Conservation (phyloP, 1,284 basidiomycete genomes). For the Trichosporon faecale region DNA sequence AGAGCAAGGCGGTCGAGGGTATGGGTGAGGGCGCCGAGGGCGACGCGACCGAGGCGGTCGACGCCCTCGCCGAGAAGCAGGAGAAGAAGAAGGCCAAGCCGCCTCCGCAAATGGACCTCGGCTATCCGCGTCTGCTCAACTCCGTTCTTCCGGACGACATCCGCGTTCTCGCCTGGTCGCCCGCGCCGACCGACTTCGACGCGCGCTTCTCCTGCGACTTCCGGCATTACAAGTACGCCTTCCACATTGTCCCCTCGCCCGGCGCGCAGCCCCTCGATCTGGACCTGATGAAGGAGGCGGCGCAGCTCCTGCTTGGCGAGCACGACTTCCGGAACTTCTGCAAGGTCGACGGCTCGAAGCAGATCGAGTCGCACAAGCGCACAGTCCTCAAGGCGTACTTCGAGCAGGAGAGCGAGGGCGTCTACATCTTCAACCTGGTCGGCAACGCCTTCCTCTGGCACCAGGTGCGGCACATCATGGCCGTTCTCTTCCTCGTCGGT, state of each 20-base stretch:
- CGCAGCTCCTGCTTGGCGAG: slow-evolving; percentile 70
- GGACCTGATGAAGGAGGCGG: slow-evolving; percentile 71
- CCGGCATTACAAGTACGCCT: slow-evolving; percentile 98
- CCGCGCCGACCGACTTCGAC: slow-evolving; percentile 75
- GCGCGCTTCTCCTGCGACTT: slow-evolving; percentile 82
- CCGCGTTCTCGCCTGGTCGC: slow-evolving; percentile 92
- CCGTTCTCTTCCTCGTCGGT: slow-evolving; percentile 85
- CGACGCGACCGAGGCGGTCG: neutral
- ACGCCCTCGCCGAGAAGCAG: slow-evolving; percentile 14
- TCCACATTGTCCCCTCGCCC: slow-evolving; percentile 54
- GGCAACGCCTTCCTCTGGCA: slow-evolving; percentile 94
- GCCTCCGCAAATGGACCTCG: slow-evolving; percentile 59
- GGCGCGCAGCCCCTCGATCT: slow-evolving; percentile 61
- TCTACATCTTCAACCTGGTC: slow-evolving; percentile 76
- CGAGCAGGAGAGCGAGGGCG: slow-evolving; percentile 25
- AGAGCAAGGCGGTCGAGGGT: neutral
- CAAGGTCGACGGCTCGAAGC: slow-evolving; percentile 91
- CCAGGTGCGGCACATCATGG: slow-evolving; percentile 96
- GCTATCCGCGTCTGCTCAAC: slow-evolving; percentile 80
- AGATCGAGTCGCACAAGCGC: slow-evolving; percentile 64
- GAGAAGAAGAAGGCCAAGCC: slow-evolving; percentile 1
- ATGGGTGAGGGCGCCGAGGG: neutral
- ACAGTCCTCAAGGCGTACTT: slow-evolving; percentile 43
- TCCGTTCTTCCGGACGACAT: slow-evolving; percentile 85
- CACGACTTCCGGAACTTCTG: slow-evolving; percentile 97